These are phyloP conservation scores for Schizophyllum commune DNA, from an alignment of 1,284 basidiomycete genomes.

Conservation along the genomic window DNA sequence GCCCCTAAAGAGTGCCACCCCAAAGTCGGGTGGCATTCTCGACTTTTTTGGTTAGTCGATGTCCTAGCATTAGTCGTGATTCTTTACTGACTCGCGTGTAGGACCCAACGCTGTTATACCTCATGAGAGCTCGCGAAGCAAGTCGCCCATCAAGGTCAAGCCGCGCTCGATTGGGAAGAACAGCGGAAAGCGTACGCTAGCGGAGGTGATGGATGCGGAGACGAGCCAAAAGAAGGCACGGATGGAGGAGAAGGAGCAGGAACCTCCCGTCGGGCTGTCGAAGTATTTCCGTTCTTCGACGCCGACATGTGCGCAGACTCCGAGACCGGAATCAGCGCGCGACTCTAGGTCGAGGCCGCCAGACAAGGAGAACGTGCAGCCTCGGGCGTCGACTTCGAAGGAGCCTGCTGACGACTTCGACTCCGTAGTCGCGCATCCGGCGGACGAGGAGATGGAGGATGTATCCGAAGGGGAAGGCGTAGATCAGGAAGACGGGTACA, in stretches of 20 bases:
- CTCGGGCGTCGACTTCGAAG: conserved; percentile 7
- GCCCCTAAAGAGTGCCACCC: conserved; percentile 20
- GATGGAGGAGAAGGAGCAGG: conserved; percentile 18
- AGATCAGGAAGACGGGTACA: conserved; percentile 70
- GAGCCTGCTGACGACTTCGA: background rate
- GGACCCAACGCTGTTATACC: conserved; percentile 41
- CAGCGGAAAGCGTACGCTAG: conserved; percentile 68
- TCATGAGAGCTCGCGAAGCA: conserved; percentile 19
- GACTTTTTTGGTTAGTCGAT: conserved; percentile 54
- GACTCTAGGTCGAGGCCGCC: conserved; percentile 29
- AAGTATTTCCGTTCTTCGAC: conserved; percentile 28
- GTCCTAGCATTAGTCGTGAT: conserved; percentile 6
- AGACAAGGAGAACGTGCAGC: conserved; percentile 39
- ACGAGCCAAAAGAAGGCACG: conserved; percentile 44
- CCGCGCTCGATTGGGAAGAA: conserved; percentile 37
- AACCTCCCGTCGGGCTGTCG: conserved; percentile 21
- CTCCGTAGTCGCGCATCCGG: background rate
- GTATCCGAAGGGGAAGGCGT: conserved; percentile 39
- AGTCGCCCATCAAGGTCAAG: conserved; percentile 22
- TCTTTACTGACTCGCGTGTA: conserved; percentile 18
- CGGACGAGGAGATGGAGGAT: conserved; percentile 20
- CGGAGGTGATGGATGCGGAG: conserved; percentile 62
- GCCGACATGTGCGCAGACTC: conserved; percentile 2
- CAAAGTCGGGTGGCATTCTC: conserved; percentile 36
- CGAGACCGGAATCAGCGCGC: conserved; percentile 20